Conservation (phyloP, 2,329 filamentous ascomycete genomes). For the Diaporthe sp. region DNA sequence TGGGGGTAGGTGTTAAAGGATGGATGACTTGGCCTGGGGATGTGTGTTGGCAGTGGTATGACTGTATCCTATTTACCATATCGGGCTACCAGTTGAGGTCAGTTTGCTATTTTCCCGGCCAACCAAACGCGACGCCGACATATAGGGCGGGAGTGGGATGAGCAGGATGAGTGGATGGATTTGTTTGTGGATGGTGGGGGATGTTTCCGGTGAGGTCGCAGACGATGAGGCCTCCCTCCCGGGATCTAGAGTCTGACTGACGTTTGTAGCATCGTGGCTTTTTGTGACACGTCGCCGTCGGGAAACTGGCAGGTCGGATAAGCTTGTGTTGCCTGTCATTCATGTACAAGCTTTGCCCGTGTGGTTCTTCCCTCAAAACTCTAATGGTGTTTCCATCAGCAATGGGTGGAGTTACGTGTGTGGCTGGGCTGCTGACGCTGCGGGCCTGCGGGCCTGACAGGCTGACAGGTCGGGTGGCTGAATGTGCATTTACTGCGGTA, state of each 20-base stretch:
- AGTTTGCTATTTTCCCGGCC: neutral
- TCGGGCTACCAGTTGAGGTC: neutral
- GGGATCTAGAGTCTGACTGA: neutral
- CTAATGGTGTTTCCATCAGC: neutral
- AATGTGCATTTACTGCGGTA: neutral
- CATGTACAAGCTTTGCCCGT: neutral
- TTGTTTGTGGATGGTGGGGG: neutral
- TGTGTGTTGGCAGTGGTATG: neutral
- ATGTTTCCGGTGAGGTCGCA: slow-evolving; percentile 13
- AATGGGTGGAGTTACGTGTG: neutral
- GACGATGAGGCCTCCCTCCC: slow-evolving; percentile 18
- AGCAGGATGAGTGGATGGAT: slow-evolving; percentile 19
- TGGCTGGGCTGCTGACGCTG: slow-evolving; percentile 12
- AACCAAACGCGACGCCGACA: neutral
- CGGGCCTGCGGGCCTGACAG: slow-evolving; percentile 25
- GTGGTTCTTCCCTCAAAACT: neutral
- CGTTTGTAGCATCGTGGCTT: neutral
- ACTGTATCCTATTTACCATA: neutral
- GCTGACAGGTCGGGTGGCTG: slow-evolving; percentile 17
- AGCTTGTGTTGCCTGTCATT: neutral
- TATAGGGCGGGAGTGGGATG: neutral
- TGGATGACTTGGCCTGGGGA: neutral
- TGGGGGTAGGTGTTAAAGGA: neutral
- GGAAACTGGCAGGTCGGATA: slow-evolving; percentile 3
- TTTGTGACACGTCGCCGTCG: neutral